Percentiles rank a stretch among this genome's conserved stretches.
phyloP scores from a whole-genome alignment of 176 grass and related monocot genomes.

The Zoysia japonica region DNA sequence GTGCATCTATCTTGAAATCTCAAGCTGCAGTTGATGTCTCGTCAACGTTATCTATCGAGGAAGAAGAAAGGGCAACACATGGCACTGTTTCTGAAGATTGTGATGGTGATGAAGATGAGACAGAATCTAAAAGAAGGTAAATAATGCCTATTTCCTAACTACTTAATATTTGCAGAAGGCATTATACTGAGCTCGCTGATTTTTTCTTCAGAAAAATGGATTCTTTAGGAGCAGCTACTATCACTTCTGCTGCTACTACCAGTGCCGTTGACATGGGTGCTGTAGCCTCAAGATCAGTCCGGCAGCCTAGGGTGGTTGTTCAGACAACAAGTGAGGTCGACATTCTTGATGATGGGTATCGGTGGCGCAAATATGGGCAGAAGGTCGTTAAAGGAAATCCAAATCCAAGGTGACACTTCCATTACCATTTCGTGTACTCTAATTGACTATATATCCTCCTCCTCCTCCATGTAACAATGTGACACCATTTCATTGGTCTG shows the following conservation, averaged over 20 bases:
- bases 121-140: slow-evolving; percentile 93
- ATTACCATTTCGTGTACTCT: neutral
- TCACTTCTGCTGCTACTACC: slow-evolving; percentile 23
- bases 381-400: slow-evolving; percentile 99
- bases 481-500: slow-evolving; percentile 28
- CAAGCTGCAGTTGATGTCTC: slow-evolving; percentile 69
- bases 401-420: slow-evolving; percentile 75
- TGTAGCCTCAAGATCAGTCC: slow-evolving; percentile 71
- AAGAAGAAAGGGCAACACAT: slow-evolving; percentile 70
- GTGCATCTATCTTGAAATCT: slow-evolving; percentile 49
- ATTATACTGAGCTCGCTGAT: slow-evolving; percentile 30
- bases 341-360: slow-evolving; percentile 96
- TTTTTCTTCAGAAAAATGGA: slow-evolving; percentile 81
- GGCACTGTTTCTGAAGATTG: slow-evolving; percentile 53
- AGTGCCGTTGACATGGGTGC: slow-evolving; percentile 76
- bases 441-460: neutral
- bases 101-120: slow-evolving; percentile 78
- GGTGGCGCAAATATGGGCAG: slow-evolving; percentile 99
- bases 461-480: neutral
- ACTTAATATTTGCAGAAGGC: neutral
- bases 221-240: slow-evolving; percentile 41
- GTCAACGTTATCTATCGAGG: slow-evolving; percentile 79
- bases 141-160: neutral
- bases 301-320: slow-evolving; percentile 91
- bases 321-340: slow-evolving; percentile 97